These are phyloP conservation scores for Bipolaris gigantea DNA, from an alignment of 2,329 filamentous ascomycete genomes.

Conservation along the genomic window DNA sequence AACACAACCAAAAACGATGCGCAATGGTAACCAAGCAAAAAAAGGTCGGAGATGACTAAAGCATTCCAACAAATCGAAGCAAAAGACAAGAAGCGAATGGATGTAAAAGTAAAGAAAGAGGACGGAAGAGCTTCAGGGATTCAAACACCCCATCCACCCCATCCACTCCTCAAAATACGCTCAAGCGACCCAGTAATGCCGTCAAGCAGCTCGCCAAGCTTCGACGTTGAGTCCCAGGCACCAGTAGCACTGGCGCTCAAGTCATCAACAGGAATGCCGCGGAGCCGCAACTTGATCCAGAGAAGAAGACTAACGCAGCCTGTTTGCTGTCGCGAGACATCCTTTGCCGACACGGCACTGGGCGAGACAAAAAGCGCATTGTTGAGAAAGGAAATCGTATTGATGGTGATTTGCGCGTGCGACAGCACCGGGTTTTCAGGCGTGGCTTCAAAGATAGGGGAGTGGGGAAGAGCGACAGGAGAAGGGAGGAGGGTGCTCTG, in stretches of 20 bases:
- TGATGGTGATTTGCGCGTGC: constrained; percentile 25
- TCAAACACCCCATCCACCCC: constrained; percentile 38
- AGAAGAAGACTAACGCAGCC: constrained; percentile 36
- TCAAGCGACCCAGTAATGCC: constrained; percentile 34
- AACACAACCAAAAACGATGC: background rate
- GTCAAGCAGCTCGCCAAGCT: constrained; percentile 37
- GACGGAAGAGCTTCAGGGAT: too few relatives aligned
- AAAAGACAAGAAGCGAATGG: background rate
- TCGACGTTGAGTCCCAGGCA: background rate
- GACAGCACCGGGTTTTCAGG: constrained; percentile 15
- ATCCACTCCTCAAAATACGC: constrained; percentile 32
- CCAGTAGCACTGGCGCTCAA: constrained; percentile 14
- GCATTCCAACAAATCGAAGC: background rate
- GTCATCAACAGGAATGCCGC: constrained; percentile 21
- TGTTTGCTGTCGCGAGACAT: constrained; percentile 29
- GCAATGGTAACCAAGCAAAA: background rate
- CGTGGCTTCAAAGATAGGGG: constrained; percentile 17
- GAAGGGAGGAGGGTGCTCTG: background rate
- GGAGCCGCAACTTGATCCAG: constrained; percentile 39
- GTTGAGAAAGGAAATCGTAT: constrained; percentile 31
- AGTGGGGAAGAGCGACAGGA: constrained; percentile 13
- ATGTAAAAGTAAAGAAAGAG: background rate
- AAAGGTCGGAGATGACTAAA: background rate
- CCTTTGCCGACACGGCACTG: constrained; percentile 19
- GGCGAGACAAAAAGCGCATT: constrained; percentile 21